These are phyloP conservation scores for Fusarium guadeloupense DNA, from an alignment of 2,329 filamentous ascomycete genomes.

Conservation along the genomic window DNA sequence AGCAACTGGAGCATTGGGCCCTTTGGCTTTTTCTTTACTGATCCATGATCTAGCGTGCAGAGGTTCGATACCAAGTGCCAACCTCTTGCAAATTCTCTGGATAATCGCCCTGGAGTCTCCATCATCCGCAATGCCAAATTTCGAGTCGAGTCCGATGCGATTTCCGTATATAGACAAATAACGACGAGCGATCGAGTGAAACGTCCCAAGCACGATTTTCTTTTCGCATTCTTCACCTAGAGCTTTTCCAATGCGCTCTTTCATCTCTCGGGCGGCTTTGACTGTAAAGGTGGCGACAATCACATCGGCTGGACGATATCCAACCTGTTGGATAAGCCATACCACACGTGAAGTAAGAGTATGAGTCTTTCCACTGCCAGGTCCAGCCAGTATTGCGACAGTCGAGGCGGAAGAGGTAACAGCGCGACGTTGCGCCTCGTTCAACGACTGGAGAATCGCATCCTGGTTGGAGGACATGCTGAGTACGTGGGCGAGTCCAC, in stretches of 20 bases:
- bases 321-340: constrained; percentile 79
- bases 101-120: constrained; percentile 82
- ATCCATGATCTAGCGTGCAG: constrained; percentile 79
- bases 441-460: constrained; percentile 60
- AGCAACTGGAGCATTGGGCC: constrained; percentile 57
- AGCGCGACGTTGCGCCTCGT: constrained; percentile 64
- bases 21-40: constrained; percentile 70
- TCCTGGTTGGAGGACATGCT: constrained; percentile 44
- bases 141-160: constrained; percentile 80
- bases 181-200: constrained; percentile 89
- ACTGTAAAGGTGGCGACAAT: constrained; percentile 97
- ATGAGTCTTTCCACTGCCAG: constrained; percentile 88
- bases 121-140: constrained; percentile 91
- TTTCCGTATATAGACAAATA: constrained; percentile 87
- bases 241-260: constrained; percentile 81
- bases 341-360: constrained; percentile 93
- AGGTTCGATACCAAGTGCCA: constrained; percentile 74
- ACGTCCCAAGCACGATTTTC: constrained; percentile 87
- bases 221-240: constrained; percentile 80
- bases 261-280: constrained; percentile 94
- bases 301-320: constrained; percentile 83
- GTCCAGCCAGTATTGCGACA: constrained; percentile 73
- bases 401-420: constrained; percentile 63
- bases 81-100: constrained; percentile 82
- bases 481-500: constrained; percentile 35